phyloP scores from a whole-genome alignment of 2,329 filamentous ascomycete species.

The Botryotinia convoluta region DNA sequence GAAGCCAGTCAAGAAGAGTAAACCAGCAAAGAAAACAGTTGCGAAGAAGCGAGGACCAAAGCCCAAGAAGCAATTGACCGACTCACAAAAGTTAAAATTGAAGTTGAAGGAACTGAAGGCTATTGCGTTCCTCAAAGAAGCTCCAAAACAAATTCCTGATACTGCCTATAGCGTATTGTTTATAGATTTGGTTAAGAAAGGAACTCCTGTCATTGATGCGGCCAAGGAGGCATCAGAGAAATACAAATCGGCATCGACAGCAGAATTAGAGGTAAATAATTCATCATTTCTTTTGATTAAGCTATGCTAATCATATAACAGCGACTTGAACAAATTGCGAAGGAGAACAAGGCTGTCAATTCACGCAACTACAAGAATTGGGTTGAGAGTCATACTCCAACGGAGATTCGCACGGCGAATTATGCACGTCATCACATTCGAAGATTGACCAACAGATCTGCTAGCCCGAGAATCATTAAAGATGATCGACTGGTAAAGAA shows the following conservation, averaged over 20 bases:
- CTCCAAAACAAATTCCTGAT: conserved; percentile 6
- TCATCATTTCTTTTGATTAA: conserved; percentile 3
- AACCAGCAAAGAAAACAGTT: conserved; percentile 31
- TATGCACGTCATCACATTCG: conserved; percentile 46
- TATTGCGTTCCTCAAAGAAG: not conserved
- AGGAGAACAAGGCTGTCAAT: conserved; percentile 46
- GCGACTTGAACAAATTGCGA: conserved; percentile 53
- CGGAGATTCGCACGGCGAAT: conserved; percentile 59
- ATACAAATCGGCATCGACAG: conserved; percentile 38
- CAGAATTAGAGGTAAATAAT: conserved; percentile 41
- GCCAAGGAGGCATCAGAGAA: conserved; percentile 27
- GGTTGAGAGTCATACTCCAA: conserved; percentile 53
- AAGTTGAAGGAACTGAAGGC: not conserved
- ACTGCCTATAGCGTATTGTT: conserved; percentile 23
- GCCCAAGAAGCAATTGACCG: conserved; percentile 33
- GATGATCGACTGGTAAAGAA: conserved; percentile 55
- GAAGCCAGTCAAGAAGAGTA: conserved; percentile 20
- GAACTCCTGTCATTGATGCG: conserved; percentile 22
- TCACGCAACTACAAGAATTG: conserved; percentile 49
- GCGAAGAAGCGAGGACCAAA: conserved; percentile 12
- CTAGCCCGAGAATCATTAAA: conserved; percentile 38
- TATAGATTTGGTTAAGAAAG: conserved; percentile 34
- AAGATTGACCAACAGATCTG: conserved; percentile 19
- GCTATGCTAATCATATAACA: conserved; percentile 34
- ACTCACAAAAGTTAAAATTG: not conserved